Percentiles rank a stretch among this genome's conserved stretches.
phyloP scores from a whole-genome alignment of 2,329 filamentous ascomycete genomes.

The Hymenoscyphus albidus region DNA sequence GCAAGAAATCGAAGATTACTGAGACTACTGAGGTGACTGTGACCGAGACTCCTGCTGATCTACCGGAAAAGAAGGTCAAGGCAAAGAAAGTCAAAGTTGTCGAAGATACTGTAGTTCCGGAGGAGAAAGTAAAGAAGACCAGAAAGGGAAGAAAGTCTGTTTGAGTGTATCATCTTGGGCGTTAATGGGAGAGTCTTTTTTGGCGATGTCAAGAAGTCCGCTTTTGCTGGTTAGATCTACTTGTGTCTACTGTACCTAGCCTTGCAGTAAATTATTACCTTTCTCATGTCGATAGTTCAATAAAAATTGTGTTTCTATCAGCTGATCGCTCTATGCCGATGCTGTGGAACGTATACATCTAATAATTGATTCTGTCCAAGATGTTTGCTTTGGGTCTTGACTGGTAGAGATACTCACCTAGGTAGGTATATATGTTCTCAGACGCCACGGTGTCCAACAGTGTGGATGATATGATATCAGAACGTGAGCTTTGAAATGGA shows the following conservation, averaged over 20 bases:
- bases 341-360: not conserved
- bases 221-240: not conserved
- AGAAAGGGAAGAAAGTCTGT: constrained; percentile 35
- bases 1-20: constrained; percentile 1
- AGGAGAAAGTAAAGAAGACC: constrained; percentile 25
- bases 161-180: constrained; percentile 2
- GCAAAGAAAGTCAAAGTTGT: constrained; percentile 33
- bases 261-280: not conserved
- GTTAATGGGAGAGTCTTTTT: not conserved
- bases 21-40: constrained; percentile 12
- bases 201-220: not conserved
- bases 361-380: not conserved
- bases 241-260: not conserved
- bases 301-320: not conserved
- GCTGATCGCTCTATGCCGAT: not conserved
- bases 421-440: too few relatives aligned
- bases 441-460: too few relatives aligned
- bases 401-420: too few relatives aligned
- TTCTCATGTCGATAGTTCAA: not conserved
- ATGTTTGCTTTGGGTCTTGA: too few relatives aligned
- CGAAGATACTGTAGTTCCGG: constrained; percentile 42
- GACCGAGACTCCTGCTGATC: constrained; percentile 12
- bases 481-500: too few relatives aligned
- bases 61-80: constrained; percentile 4
- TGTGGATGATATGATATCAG: too few relatives aligned